Base-by-base conservation (phyloP, 768 basidiomycete species). In the Bullera alba region DNA sequence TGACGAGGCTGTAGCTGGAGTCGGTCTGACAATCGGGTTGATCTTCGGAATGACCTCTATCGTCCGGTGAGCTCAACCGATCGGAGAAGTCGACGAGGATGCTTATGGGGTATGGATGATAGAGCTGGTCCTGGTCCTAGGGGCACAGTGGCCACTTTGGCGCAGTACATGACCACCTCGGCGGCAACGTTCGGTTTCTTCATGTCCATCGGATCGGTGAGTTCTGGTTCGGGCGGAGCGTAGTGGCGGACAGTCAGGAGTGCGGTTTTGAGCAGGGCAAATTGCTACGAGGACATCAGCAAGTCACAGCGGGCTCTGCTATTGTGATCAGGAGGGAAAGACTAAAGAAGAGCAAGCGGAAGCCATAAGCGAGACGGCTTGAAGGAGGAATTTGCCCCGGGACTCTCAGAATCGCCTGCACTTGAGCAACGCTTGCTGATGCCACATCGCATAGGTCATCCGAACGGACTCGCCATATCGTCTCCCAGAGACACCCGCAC, bases 121-220 rank as follows among this genome's bases (percentile, higher is more conserved):
- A 93, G 92, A 67, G 81, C 81, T 58, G 93, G 93, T 37, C 83
- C 87, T 6, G 95, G 95, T 22, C 91, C 89, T 22, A 80, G 91
- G 66, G 95, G 95, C 10, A 76, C 82, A 43, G 76, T 97, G 22
- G 84, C 88, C 3, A 95, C 95, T 1, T 81, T 99, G 44, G 93
- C 92, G 14, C 89, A 92, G 64, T 97, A 96, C 73, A 99, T 99
- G 95, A 80, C 96, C 25, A 88, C 87, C 65, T 97, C 93, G 62
- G 93, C 88, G 4, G 92, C 92, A 6, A 95, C 93, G 0, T 97
- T 99, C 73, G 85, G 84, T 2, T 96, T 96, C 77, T 97, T 97
- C 83, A 83, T 97, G 54, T 81, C 89, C 34, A 87, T 95, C 65
- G 86, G 89, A 66, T 90, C 90, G 26, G 90, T 92, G 66, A 63